Evolutionary conservation across 2,329 filamentous ascomycete genomes (phyloP), one percentile per base, ranked within the genome.

Genomic region (Emergomyces pasteurianus): DNA sequence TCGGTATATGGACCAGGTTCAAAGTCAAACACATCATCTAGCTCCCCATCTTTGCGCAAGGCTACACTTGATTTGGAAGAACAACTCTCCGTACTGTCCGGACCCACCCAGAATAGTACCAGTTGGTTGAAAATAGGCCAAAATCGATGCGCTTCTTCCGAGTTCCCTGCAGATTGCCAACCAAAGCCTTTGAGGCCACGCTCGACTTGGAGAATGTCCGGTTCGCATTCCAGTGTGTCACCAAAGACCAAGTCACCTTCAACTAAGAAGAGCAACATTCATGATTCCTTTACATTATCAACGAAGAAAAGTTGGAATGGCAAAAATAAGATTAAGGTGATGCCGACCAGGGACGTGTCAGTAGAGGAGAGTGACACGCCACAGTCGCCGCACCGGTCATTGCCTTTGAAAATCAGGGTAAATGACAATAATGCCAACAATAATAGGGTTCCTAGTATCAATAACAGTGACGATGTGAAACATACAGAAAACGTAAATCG

Each of bases 61-160:
- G 74, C 73, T 1, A 68, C 73, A n/a, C 64, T 70, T 34, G 74
- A 75, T 9, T 64, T 77, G 57, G 72, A 74, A 52, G 66, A 67
- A 23, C 69, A 72, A 21, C 67, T 75, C 31, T 65, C 67, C 21
- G 65, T 65, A 16, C 67, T 73, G 46, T 61, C 63, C 6, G 59
- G 58, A 18, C 14, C 47, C 6, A 57, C 34, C 1, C 43, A 53
- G 16, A 28, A 58, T 47, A 31, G 18, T n/a, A 52, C 58, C 34
- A 8, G 58, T 31, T 58, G 34, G 43, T 55, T 42, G 28, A 38
- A 26, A 52, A 34, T 55, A 38, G 21, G 36, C 10, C 40, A 12
- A 40, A 43, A 28, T 34, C 52, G 34, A 16, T 26, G 3, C 34
- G 2, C 21, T 21, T 7, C 12, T 55, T 40, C 34, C 23, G 21